phyloP scores from a whole-genome alignment of 257 asterid genomes.

The Nicotiana undulata region DNA sequence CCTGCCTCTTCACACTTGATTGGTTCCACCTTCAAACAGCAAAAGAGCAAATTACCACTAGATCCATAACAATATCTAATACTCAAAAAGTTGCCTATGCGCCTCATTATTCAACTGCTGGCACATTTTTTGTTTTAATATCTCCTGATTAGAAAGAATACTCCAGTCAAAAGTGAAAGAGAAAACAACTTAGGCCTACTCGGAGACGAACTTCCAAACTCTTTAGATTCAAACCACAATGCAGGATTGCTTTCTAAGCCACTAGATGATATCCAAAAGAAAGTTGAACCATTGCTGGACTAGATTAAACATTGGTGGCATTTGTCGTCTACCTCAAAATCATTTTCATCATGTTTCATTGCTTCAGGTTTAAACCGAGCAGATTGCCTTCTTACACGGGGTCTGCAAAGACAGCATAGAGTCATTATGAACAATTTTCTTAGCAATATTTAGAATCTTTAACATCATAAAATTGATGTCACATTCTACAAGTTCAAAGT shows the following conservation, averaged over 20 bases:
- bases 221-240: constrained; percentile 9
- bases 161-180: constrained; percentile 1
- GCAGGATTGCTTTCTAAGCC: neutral
- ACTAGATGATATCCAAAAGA: neutral
- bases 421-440: neutral
- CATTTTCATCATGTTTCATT: constrained; percentile 6
- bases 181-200: neutral
- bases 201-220: constrained; percentile 8
- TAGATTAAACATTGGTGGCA: constrained; percentile 13
- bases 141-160: constrained; percentile 28
- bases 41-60: neutral
- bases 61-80: constrained; percentile 2
- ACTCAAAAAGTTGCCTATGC: constrained; percentile 14
- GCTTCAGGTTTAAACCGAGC: constrained; percentile 29
- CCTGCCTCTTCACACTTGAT: constrained; percentile 15
- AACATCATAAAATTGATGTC: neutral
- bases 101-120: constrained; percentile 36
- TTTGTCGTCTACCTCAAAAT: neutral
- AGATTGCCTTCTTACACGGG: constrained; percentile 49
- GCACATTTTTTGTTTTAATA: constrained; percentile 4
- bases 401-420: constrained; percentile 22
- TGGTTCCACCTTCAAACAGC: constrained; percentile 21
- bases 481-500: neutral
- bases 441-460: neutral
- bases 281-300: constrained; percentile 13